These are phyloP conservation scores for Xylariaceae sp. DNA, from an alignment of 2,329 filamentous ascomycete species.

Conservation along the genomic window DNA sequence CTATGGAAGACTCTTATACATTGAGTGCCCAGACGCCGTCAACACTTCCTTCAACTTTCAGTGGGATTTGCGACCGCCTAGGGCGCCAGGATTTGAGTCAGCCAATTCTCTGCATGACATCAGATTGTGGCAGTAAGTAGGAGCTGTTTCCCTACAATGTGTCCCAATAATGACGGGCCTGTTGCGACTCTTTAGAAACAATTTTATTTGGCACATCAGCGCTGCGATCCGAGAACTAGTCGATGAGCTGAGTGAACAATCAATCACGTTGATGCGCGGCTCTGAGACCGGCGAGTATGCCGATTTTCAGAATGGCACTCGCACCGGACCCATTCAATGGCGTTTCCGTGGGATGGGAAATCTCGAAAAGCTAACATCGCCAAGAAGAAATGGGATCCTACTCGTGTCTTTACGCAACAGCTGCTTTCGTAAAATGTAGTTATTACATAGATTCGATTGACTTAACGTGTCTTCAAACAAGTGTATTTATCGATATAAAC, in stretches of 20 bases:
- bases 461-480: too few species aligned
- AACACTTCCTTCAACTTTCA: constrained; percentile 22
- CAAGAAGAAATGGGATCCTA: too few species aligned
- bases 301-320: constrained; percentile 13
- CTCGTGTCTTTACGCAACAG: too few species aligned
- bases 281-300: too few species aligned
- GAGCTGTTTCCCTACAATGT: neutral
- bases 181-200: constrained; percentile 13
- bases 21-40: constrained; percentile 18
- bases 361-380: too few species aligned
- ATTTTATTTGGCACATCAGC: constrained; percentile 20
- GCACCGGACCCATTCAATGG: neutral
- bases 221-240: constrained; percentile 13
- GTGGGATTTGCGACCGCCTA: constrained; percentile 17
- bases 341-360: too few species aligned
- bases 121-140: constrained; percentile 18
- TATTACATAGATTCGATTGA: too few species aligned
- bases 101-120: constrained; percentile 19
- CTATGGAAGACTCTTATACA: constrained; percentile 13
- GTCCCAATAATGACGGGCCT: neutral
- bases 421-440: too few species aligned
- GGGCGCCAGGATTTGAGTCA: constrained; percentile 12
- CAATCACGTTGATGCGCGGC: constrained; percentile 9
- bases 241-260: constrained; percentile 13
- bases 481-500: too few species aligned